Conservation (phyloP, 768 basidiomycete species). For the Mycena indigotica region DNA sequence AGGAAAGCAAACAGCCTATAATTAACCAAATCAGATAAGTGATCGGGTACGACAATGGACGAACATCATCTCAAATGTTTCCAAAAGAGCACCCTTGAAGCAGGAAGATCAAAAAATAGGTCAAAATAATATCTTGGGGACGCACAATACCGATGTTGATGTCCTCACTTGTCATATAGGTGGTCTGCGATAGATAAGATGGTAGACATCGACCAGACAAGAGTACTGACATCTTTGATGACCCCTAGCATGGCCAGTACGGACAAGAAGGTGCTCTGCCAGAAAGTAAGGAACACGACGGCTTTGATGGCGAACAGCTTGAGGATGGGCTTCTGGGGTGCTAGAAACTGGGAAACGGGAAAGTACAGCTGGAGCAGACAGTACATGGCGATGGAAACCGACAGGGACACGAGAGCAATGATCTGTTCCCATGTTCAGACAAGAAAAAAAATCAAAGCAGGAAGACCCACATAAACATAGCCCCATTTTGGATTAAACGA, state of each 20-base stretch:
- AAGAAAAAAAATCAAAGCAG: not conserved
- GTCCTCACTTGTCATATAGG: slow-evolving; percentile 72
- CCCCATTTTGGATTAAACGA: slow-evolving; percentile 72
- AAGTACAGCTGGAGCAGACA: slow-evolving; percentile 74
- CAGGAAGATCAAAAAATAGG: not conserved
- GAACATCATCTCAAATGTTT: slow-evolving; percentile 78
- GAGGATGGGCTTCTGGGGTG: slow-evolving; percentile 60
- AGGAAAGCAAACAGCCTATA: slow-evolving; percentile 64
- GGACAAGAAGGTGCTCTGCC: slow-evolving; percentile 68
- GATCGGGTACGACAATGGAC: slow-evolving; percentile 25
- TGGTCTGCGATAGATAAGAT: slow-evolving; percentile 41
- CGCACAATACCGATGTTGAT: slow-evolving; percentile 65
- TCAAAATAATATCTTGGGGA: not conserved
- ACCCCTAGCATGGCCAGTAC: slow-evolving; percentile 58
- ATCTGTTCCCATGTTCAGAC: slow-evolving; percentile 42
- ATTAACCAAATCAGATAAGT: slow-evolving; percentile 14
- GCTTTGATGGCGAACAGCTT: slow-evolving; percentile 76
- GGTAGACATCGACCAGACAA: not conserved
- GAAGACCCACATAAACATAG: slow-evolving; percentile 57
- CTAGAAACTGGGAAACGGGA: slow-evolving; percentile 54
- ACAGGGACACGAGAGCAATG: slow-evolving; percentile 60
- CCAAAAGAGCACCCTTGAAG: slow-evolving; percentile 50
- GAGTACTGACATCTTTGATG: slow-evolving; percentile 57
- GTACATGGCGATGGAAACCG: slow-evolving; percentile 79
- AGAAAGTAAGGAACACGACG: slow-evolving; percentile 77